Base-by-base conservation (phyloP, 257 asterid genomes). In the Nemophila menziesii region DNA sequence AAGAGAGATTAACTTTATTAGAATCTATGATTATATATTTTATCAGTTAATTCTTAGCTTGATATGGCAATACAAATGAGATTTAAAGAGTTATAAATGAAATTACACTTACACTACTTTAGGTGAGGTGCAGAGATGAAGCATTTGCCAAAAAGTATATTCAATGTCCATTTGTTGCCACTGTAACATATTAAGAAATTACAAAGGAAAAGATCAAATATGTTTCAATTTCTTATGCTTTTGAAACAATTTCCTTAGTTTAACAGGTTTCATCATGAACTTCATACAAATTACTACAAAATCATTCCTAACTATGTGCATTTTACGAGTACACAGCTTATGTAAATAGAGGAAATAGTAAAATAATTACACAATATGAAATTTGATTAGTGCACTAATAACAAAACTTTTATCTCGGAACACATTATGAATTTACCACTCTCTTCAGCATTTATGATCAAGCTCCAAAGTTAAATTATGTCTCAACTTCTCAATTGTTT, bases 61-160 rank as follows among this genome's bases (percentile, higher is more conserved):
- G 36, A 29, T 29, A 29, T 29, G 12, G 9, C 12, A 1, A 2
- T 29, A 7, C 3, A 7, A 29, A 29, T 29, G 12, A 29, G 36
- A 29, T 29, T 10, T 26, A 26, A 26, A 26, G 33, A 26, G n/a
- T n/a, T 4, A 39, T 16, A 40, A 40, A 40, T 14, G 21, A 39
- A 14, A 39, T 15, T 16, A 19, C 62, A 82, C 99, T 69, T 68
- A 90, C 99, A 90, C 99, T 44, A 90, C 94, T 90, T 90, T 90
- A 4, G 99, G 96, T 5, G 96, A 74, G 36, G 93, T 79, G 79
- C 99, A 90, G 44, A 90, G 73, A 67, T 90, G 71, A 56, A 90
- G 92, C 99, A 90, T 90, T 74, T 85, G 99, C 96, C 99, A 90
- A 74, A 90, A 85, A 20, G 99, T 81, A 66, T 90, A 90, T 64